A percentile compares a stretch with the other conserved stretches of the same genome.
These are phyloP conservation scores for Pseudocercospora musae DNA, from an alignment of 2,329 filamentous ascomycete species.

Conservation along the genomic window DNA sequence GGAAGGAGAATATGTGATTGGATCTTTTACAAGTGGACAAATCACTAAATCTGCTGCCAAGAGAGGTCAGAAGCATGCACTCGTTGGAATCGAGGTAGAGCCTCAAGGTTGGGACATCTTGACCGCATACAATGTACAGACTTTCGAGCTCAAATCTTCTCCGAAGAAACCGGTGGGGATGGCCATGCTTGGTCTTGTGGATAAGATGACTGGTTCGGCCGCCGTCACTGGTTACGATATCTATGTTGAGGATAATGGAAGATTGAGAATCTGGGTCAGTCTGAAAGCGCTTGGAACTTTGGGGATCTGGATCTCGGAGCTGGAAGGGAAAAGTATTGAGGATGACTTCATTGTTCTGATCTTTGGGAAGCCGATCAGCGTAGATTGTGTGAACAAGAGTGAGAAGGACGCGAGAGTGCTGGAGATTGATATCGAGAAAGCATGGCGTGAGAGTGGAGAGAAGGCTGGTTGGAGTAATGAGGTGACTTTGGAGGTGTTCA, in stretches of 20 bases:
- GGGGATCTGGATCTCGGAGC: constrained; percentile 73
- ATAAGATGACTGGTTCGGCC: constrained; percentile 86
- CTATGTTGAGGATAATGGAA: constrained; percentile 56
- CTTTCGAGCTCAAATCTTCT: constrained; percentile 43
- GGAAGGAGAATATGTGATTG: constrained; percentile 64
- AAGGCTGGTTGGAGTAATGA: constrained; percentile 77
- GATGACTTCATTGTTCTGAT: constrained; percentile 53
- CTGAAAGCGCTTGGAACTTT: constrained; percentile 77
- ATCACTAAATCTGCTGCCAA: constrained; percentile 50
- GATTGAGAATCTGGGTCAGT: constrained; percentile 62
- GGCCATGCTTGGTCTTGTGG: constrained; percentile 72
- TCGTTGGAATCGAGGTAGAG: constrained; percentile 63
- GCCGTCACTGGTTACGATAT: constrained; percentile 66
- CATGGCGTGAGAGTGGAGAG: constrained; percentile 73
- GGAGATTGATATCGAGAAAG: constrained; percentile 70
- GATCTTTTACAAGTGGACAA: constrained; percentile 65
- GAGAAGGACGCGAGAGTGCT: constrained; percentile 55
- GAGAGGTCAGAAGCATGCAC: constrained; percentile 34
- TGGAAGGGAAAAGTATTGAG: constrained; percentile 51
- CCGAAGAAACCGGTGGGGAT: constrained; percentile 49
- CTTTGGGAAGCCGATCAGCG: constrained; percentile 66
- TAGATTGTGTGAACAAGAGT: constrained; percentile 55
- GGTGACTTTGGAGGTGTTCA: constrained; percentile 63
- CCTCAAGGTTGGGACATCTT: constrained; percentile 54
- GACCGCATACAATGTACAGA: constrained; percentile 65